Evolutionary conservation across 1,284 basidiomycete genomes (phyloP).

Genomic region (Calocybe gambosa): DNA sequence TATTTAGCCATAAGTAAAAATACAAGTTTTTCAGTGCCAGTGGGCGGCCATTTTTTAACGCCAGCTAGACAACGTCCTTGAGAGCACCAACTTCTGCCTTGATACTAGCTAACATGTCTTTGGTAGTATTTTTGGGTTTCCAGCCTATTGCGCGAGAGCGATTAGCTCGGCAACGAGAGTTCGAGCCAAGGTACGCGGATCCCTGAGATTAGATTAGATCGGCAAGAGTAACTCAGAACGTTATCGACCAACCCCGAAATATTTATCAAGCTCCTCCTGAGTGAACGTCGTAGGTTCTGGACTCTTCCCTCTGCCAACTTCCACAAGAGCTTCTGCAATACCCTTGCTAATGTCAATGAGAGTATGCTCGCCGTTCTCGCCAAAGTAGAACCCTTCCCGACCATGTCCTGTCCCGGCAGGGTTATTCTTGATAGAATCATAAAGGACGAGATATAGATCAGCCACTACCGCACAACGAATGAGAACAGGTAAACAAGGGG

Average conservation of each 20-base stretch:
- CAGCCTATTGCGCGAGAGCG: constrained; percentile 44
- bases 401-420: constrained; percentile 30
- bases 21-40: too few relatives aligned
- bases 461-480: constrained; percentile 12
- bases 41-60: too few relatives aligned
- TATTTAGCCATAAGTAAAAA: too few relatives aligned
- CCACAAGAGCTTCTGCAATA: constrained; percentile 28
- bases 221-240: too few relatives aligned
- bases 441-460: constrained; percentile 18
- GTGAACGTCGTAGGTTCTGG: constrained; percentile 36
- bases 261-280: constrained; percentile 31
- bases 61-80: too few relatives aligned
- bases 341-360: constrained; percentile 25
- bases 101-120: constrained; percentile 35
- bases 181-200: constrained; percentile 28
- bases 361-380: constrained; percentile 27
- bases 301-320: constrained; percentile 27
- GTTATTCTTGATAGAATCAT: constrained; percentile 13
- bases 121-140: constrained; percentile 35
- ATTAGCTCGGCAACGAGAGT: constrained; percentile 34
- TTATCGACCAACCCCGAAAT: neutral
- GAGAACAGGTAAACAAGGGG: neutral
- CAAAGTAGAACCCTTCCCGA: constrained; percentile 33
- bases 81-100: constrained; percentile 26
- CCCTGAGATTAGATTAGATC: constrained; percentile 19